Evolutionary conservation across 2,329 filamentous ascomycete species (phyloP), one percentile per base, ranked within the genome.

Genomic region (Fusarium newnesense): DNA sequence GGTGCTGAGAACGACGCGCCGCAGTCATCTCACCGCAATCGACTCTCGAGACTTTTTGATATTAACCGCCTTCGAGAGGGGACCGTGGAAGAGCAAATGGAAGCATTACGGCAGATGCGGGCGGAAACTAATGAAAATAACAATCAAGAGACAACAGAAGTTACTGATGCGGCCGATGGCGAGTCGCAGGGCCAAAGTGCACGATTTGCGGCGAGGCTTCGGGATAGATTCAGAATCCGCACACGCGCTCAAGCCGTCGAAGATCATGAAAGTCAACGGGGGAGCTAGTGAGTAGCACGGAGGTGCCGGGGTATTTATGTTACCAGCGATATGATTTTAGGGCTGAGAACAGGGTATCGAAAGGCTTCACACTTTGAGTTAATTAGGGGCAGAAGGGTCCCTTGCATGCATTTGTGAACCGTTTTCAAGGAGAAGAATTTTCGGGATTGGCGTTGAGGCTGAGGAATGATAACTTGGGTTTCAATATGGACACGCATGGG

Each of bases 41-140:
- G 89, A 28, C 76, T 85, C 9, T 87, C 87, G 1, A 85, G 89
- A 7, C 77, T 91, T 9, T 83, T 91, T 44, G 89, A 91, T 72
- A 81, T 90, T 50, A 85, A 88, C 70, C 82, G 87, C 49, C 81
- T 92, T 24, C 85, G 89, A 16, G 85, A 90, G 67, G 89, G 89
- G n/a, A 83, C 89, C 0, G 84, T 86, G 7, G 88, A 91, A 72
- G 90, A 92, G 79, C 88, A 89, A n/a, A 89, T 92, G 60, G 88
- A 87, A 61, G 87, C 86, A 10, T 82, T 92, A 9, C 84, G 90
- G 40, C 85, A 86, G 59, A 81, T 81, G 78, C 78, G 80, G 47
- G 77, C 76, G 12, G 77, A 78, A 57, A 65, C 69, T 5, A 65
- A 74, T n/a, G 76, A 76, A 36, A 56, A 64, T 21, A 72, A 71